Conservation (phyloP, 108 stramenopile genomes). For the Fragilaria crotonensis region DNA sequence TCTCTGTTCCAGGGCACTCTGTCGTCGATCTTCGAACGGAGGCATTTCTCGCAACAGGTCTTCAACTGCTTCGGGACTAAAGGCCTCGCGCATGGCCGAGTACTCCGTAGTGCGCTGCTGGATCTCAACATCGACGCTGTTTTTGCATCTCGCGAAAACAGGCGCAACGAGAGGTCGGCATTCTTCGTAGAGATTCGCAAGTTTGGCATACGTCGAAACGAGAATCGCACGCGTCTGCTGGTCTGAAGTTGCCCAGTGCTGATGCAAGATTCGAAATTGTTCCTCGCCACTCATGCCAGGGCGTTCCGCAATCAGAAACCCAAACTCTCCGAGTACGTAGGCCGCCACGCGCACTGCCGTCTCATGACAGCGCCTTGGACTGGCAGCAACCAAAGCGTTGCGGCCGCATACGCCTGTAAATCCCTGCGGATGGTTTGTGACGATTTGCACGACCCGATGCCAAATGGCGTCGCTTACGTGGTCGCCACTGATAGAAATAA, state of each 20-base stretch:
- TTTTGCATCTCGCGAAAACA: conserved; percentile 79
- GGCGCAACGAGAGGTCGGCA: conserved; percentile 83
- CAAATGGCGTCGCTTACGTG: conserved; percentile 95
- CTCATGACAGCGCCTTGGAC: conserved; percentile 83
- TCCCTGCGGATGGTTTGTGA: conserved; percentile 94
- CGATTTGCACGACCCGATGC: conserved; percentile 97
- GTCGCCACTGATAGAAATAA: conserved; percentile 92
- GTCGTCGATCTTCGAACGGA: conserved; percentile 83
- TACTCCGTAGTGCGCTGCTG: conserved; percentile 92
- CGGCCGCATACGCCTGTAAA: conserved; percentile 94
- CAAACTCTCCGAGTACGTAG: conserved; percentile 97
- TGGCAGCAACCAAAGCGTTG: conserved; percentile 77
- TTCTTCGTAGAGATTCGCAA: conserved; percentile 93
- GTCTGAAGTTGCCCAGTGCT: conserved; percentile 85
- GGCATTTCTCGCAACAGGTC: conserved; percentile 93
- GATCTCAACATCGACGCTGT: conserved; percentile 85
- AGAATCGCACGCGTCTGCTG: conserved; percentile 75
- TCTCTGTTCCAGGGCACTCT: conserved; percentile 71
- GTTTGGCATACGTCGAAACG: conserved; percentile 90
- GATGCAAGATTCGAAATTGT: conserved; percentile 91
- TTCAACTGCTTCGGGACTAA: conserved; percentile 79
- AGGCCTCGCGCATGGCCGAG: conserved; percentile 76
- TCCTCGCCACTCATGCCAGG: conserved; percentile 87
- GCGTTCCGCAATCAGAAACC: conserved; percentile 92
- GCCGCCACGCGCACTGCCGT: conserved; percentile 88